Evolutionary conservation across 176 grass and related monocot species (phyloP).

Genomic region (Phoenix roebelenii): DNA sequence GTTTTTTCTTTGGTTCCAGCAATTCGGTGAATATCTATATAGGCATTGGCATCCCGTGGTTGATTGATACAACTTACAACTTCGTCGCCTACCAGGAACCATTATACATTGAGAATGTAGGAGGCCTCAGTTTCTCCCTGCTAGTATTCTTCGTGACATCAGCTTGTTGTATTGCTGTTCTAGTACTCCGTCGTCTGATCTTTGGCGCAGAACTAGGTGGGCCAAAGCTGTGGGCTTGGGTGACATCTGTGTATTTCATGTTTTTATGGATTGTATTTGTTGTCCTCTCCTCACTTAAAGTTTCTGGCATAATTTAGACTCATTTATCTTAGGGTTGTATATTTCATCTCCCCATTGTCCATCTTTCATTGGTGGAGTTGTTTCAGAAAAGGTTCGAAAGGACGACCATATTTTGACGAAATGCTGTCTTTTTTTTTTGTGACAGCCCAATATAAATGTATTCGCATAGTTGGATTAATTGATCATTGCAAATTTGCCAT

Average conservation of each 20-base stretch:
- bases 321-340: too few relatives aligned
- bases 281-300: slow-evolving; percentile 55
- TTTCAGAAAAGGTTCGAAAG: background rate
- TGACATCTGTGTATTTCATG: slow-evolving; percentile 65
- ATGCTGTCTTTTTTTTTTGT: too few relatives aligned
- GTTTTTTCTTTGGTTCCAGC: slow-evolving; percentile 21
- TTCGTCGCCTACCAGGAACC: slow-evolving; percentile 57
- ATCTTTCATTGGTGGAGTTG: background rate
- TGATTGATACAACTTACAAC: slow-evolving; percentile 81
- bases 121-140: slow-evolving; percentile 78
- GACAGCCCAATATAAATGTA: too few relatives aligned
- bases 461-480: too few relatives aligned
- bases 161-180: slow-evolving; percentile 52
- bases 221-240: slow-evolving; percentile 71
- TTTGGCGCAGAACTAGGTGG: slow-evolving; percentile 80
- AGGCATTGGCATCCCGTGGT: slow-evolving; percentile 70
- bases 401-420: background rate
- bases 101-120: slow-evolving; percentile 64
- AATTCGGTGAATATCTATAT: slow-evolving; percentile 93
- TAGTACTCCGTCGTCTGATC: slow-evolving; percentile 53
- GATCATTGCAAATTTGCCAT: too few relatives aligned
- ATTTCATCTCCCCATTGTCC: too few relatives aligned
- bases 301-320: slow-evolving; percentile 63
- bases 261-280: slow-evolving; percentile 75
- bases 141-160: slow-evolving; percentile 80